A percentile compares a stretch with the other conserved stretches of the same genome.
phyloP scores from a whole-genome alignment of 441 rosid genomes.

The Populus tomentosa region DNA sequence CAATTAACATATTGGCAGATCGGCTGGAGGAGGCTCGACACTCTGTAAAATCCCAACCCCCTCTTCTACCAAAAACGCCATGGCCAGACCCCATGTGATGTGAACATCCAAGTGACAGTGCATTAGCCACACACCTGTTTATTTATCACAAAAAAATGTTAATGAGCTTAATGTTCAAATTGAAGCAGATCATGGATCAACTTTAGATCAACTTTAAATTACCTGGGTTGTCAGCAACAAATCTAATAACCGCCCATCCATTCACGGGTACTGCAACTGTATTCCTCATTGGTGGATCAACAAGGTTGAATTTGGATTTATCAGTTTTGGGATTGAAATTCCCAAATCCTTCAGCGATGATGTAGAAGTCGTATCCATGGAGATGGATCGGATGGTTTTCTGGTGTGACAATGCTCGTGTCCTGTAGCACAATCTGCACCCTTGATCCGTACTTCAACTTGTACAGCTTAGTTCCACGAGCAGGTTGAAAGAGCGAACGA shows the following conservation, averaged over 20 bases:
- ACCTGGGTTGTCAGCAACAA: conserved; percentile 93
- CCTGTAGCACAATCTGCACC: conserved; percentile 86
- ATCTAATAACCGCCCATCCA: conserved; percentile 94
- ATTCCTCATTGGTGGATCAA: conserved; percentile 86
- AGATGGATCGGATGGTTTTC: conserved; percentile 93
- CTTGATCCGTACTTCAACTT: conserved; percentile 61
- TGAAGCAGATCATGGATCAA: too few relatives aligned
- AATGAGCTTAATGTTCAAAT: not conserved
- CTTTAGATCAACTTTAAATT: not conserved
- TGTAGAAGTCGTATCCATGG: conserved; percentile 88
- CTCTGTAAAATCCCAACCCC: conserved; percentile 57
- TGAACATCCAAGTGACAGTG: conserved; percentile 78
- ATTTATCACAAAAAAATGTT: not conserved
- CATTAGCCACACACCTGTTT: conserved; percentile 40
- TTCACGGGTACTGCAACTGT: conserved; percentile 70
- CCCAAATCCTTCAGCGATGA: conserved; percentile 81
- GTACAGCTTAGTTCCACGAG: conserved; percentile 60
- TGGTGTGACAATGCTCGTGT: conserved; percentile 65
- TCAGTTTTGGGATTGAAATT: conserved; percentile 65
- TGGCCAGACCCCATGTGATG: conserved; percentile 82
- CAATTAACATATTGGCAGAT: conserved; percentile 58
- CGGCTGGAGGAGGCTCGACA: conserved; percentile 63
- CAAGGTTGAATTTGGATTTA: conserved; percentile 64
- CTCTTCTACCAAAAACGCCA: conserved; percentile 81
- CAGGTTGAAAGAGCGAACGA: conserved; percentile 65